phyloP scores from a whole-genome alignment of 257 asterid species.

The Verbena officinalis region DNA sequence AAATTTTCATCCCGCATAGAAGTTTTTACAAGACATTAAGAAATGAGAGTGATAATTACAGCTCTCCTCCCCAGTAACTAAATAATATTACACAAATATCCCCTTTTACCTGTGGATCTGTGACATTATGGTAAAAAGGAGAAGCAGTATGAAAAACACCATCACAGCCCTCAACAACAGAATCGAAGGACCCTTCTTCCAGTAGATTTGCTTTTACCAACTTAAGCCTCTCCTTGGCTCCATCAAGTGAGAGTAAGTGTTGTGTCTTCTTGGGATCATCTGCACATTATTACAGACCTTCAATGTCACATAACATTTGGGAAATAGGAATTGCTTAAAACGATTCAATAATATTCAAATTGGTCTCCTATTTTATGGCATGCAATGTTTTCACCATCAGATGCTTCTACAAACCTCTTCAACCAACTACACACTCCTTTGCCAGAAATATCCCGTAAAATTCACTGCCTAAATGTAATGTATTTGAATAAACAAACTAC shows the following conservation, averaged over 20 bases:
- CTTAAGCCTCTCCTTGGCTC: constrained; percentile 67
- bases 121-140: constrained; percentile 44
- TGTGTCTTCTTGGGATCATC: constrained; percentile 53
- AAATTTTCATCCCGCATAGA: background rate
- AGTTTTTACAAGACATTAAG: too few relatives aligned
- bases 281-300: constrained; percentile 26
- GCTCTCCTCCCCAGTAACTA: too few relatives aligned
- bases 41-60: too few relatives aligned
- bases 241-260: constrained; percentile 62
- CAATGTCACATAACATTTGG: background rate
- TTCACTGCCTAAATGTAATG: too few relatives aligned
- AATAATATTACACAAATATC: too few relatives aligned
- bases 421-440: too few relatives aligned
- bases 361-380: background rate
- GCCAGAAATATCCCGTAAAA: too few relatives aligned
- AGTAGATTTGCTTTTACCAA: constrained; percentile 54
- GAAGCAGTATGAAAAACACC: constrained; percentile 71
- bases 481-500: too few relatives aligned
- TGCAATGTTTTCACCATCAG: too few relatives aligned
- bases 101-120: constrained; percentile 55
- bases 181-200: constrained; percentile 68
- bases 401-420: too few relatives aligned
- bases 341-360: too few relatives aligned
- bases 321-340: background rate
- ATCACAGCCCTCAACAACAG: constrained; percentile 57